Conservation (phyloP, 1,284 basidiomycete genomes). For the Microbotryomycetes sp. region DNA sequence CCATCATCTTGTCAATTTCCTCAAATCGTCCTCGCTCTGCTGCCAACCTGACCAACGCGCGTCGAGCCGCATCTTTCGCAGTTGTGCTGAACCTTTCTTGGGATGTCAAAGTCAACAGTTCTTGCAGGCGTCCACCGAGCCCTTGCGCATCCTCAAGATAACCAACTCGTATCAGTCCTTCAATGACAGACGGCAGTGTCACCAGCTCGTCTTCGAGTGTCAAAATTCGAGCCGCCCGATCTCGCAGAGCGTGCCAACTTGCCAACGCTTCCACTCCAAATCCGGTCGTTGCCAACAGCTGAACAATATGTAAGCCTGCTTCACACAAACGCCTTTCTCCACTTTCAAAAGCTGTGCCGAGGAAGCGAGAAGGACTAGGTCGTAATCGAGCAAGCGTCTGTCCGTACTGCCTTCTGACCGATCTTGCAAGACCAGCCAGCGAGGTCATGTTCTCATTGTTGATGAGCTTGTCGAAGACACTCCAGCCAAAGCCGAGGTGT, state of each 20-base stretch:
- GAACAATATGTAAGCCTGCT: slow-evolving; percentile 3
- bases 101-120: background rate
- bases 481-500: slow-evolving; percentile 2
- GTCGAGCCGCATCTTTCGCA: background rate
- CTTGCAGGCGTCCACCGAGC: background rate
- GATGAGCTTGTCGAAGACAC: background rate
- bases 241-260: background rate
- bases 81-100: too few relatives aligned
- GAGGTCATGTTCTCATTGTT: too few relatives aligned
- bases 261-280: background rate
- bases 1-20: background rate
- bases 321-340: background rate
- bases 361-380: slow-evolving; percentile 9
- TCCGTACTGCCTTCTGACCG: slow-evolving; percentile 18
- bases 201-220: background rate
- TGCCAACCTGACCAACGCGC: slow-evolving; percentile 11
- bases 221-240: background rate
- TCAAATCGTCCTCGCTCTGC: slow-evolving; percentile 5
- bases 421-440: background rate
- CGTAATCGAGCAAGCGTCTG: slow-evolving; percentile 7
- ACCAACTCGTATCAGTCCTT: slow-evolving; percentile 9
- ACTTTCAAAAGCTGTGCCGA: background rate
- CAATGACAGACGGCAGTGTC: slow-evolving; percentile 12
- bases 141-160: slow-evolving; percentile 15
- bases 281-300: slow-evolving; percentile 1